These are phyloP conservation scores for Nicotiana rustica DNA, from an alignment of 305 asterid species.

Conservation along the genomic window DNA sequence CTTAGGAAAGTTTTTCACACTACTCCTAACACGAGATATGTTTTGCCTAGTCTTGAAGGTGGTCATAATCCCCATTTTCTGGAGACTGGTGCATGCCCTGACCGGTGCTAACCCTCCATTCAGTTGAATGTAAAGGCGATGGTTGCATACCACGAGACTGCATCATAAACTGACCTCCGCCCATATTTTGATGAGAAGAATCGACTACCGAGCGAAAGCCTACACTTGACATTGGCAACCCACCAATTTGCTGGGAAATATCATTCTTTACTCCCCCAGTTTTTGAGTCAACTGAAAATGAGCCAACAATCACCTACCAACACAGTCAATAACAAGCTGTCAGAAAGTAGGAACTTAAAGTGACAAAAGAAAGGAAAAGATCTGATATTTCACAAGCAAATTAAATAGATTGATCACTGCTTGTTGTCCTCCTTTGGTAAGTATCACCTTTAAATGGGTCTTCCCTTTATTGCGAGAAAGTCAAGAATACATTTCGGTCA, in stretches of 20 bases:
- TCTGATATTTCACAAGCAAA: background rate
- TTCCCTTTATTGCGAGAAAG: background rate
- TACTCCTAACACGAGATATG: slow-evolving; percentile 23
- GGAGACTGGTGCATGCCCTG: slow-evolving; percentile 53
- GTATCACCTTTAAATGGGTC: background rate
- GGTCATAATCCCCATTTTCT: slow-evolving; percentile 54
- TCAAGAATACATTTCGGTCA: background rate
- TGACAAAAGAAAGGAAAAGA: background rate
- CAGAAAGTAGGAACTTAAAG: slow-evolving; percentile 9
- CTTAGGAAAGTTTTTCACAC: slow-evolving; percentile 29
- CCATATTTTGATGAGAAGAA: slow-evolving; percentile 53
- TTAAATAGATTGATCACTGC: background rate
- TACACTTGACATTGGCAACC: slow-evolving; percentile 47
- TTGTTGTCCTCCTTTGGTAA: background rate
- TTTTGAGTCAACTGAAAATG: slow-evolving; percentile 53
- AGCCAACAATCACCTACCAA: slow-evolving; percentile 57
- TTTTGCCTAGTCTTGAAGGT: slow-evolving; percentile 40
- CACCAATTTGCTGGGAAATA: slow-evolving; percentile 51
- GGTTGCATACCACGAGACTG: slow-evolving; percentile 48
- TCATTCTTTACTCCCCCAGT: slow-evolving; percentile 44
- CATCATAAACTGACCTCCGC: slow-evolving; percentile 52
- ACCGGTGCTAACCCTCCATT: slow-evolving; percentile 50
- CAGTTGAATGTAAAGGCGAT: slow-evolving; percentile 45
- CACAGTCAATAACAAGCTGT: slow-evolving; percentile 29
- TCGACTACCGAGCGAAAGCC: slow-evolving; percentile 49